Percentiles rank a stretch among this genome's conserved stretches.
These are phyloP conservation scores for Parachaetomium inaequale DNA, from an alignment of 495 filamentous ascomycete species.

Conservation along the genomic window DNA sequence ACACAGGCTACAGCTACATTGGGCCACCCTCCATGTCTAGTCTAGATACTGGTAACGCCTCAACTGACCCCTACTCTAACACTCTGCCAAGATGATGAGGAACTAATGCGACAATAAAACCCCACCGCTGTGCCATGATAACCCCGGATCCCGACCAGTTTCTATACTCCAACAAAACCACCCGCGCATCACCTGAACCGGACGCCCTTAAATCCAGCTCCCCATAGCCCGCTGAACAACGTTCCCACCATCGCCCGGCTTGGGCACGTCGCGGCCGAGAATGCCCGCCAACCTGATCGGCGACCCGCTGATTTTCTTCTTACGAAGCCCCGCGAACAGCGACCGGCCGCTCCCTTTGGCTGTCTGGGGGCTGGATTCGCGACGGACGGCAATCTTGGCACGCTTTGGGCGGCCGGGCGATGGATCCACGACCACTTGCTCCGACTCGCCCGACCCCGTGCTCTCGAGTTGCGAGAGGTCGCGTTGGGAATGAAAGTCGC, in stretches of 20 bases:
- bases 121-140: background rate
- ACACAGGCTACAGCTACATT: background rate
- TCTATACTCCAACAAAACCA: background rate
- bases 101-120: background rate
- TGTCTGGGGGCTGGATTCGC: conserved; percentile 20
- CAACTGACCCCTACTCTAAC: background rate
- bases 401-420: conserved; percentile 26
- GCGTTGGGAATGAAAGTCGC: conserved; percentile 8
- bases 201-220: conserved; percentile 8
- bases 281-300: conserved; percentile 13
- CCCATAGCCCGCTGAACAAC: background rate
- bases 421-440: conserved; percentile 42
- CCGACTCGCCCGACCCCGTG: conserved; percentile 34
- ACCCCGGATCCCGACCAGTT: background rate
- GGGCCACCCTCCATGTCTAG: background rate
- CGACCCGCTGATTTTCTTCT: conserved; percentile 17
- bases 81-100: background rate
- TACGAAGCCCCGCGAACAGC: conserved; percentile 18
- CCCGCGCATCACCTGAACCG: background rate
- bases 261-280: conserved; percentile 4
- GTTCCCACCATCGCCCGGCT: background rate
- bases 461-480: conserved; percentile 12
- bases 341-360: background rate
- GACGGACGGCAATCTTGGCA: background rate
- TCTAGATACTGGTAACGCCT: background rate